Evolutionary conservation across 768 basidiomycete species (phyloP), one percentile per base, ranked within the genome.

Genomic region (Agaricus bisporus): DNA sequence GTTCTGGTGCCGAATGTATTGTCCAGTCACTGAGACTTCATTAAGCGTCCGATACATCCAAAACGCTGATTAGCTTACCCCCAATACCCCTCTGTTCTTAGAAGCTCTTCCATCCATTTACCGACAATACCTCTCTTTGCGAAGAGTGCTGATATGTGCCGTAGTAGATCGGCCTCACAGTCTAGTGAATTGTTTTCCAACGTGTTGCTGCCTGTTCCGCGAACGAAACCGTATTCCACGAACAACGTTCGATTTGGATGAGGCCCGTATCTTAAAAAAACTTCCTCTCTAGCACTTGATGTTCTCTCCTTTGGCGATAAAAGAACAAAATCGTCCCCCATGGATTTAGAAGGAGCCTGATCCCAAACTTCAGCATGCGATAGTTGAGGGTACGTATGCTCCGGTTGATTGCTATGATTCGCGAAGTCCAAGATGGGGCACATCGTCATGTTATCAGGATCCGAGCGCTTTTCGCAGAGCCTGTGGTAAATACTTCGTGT

Each of bases 401-500:
- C 68, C 38, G 64, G 63, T 35, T 62, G 48, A 38, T 70, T 58
- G 2, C 73, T 71, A 59, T 97, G 94, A 60, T 97, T 97, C 12
- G 91, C 91, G 57, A 98, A 86, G 70, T 98, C 95, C 49, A 97
- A 73, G 32, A 97, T 75, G 8, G 95, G 95, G 56, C 89, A 90
- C 54, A 98, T 74, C 0, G 93, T 90, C 55, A 94, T 69, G 63
- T 95, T 94, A 65, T 92, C 81, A 26, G 80, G 74, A 60, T 85
- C 75, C 10, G 77, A 73, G 46, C 68, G 73, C 15, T 67, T 63
- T 26, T 68, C 61, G 58, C 72, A 78, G 41, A 85, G 66, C 56
- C 79, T 83, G 64, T 83, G 80, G 66, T 82, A 93, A 18, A 98
- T 81, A 64, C 88, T 93, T 45, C 95, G 83, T 5, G 95, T 98